Conservation (phyloP, 441 rosid species). For the Gossypium schwendimanii region DNA sequence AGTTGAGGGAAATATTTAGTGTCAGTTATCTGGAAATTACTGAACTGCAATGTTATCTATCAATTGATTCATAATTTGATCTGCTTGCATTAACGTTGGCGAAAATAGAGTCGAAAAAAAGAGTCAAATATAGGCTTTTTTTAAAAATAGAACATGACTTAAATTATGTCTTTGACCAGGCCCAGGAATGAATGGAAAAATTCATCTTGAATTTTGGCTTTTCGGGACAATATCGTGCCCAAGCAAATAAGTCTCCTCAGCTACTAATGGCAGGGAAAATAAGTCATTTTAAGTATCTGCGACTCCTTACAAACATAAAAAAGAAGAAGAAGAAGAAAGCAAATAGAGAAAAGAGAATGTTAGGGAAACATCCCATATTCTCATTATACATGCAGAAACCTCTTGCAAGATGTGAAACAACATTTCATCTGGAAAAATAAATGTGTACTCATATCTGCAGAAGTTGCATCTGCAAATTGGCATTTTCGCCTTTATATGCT, state of each 20-base stretch:
- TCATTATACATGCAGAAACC: neutral
- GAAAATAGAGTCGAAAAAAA: neutral
- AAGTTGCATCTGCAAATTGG: neutral
- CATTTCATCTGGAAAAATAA: slow-evolving; percentile 8
- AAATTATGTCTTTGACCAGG: slow-evolving; percentile 9
- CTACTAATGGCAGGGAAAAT: slow-evolving; percentile 1
- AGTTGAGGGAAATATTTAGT: neutral
- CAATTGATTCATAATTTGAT: neutral
- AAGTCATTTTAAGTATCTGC: neutral
- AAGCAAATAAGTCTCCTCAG: neutral
- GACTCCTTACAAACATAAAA: neutral
- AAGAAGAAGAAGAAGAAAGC: neutral
- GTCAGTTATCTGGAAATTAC: neutral
- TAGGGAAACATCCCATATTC: neutral
- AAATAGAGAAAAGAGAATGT: neutral
- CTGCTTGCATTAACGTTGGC: neutral
- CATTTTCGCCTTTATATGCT: neutral
- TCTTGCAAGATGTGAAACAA: slow-evolving; percentile 8
- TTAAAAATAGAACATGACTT: neutral
- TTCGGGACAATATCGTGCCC: neutral
- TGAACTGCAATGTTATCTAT: neutral
- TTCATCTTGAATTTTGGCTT: neutral
- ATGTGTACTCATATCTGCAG: neutral
- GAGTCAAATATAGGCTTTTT: neutral
- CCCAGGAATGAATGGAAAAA: slow-evolving; percentile 15